A percentile compares a stretch with the other conserved stretches of the same genome.
Evolutionary conservation across 345 rosid genomes (phyloP).

Genomic region (thale cress (Arabidopsis thaliana)): TAIR10.1 NC_003076.8:8023501-8024000

Average conservation of each 20-base stretch:
- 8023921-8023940: constrained; percentile 11
- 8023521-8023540: neutral
- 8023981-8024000: constrained; percentile 11
- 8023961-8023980: constrained; percentile 41
- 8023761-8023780: constrained; percentile 50
- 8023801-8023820: neutral
- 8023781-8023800: neutral
- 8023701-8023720: constrained; percentile 60
- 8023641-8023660: neutral
- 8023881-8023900: neutral
- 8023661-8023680: constrained; percentile 29
- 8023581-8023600: neutral
- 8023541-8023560: neutral
- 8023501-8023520: neutral
- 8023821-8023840: constrained; percentile 18
- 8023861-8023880: neutral
- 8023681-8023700: constrained; percentile 48
- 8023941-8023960: constrained; percentile 38
- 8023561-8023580: neutral
- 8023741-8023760: constrained; percentile 51
- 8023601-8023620: neutral
- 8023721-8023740: constrained; percentile 45
- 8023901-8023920: constrained; percentile 15
- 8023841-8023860: neutral
- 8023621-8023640: constrained; percentile 21